Conservation (phyloP, 257 asterid genomes). For the Fraxinus americana region DNA sequence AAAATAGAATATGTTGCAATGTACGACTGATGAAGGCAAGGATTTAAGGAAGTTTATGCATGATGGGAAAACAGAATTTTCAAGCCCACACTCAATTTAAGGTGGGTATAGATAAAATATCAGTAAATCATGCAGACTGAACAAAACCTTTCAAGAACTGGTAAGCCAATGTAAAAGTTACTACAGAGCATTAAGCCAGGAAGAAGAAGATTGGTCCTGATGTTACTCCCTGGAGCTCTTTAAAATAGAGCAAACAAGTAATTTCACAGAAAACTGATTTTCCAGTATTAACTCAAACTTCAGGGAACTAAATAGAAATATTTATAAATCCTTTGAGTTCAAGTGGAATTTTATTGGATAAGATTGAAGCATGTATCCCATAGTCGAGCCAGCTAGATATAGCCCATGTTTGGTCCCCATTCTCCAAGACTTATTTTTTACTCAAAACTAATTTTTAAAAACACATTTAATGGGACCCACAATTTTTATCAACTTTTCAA, state of each 20-base stretch:
- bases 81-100: not conserved
- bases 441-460: too few relatives aligned
- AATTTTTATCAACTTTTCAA: too few relatives aligned
- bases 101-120: not conserved
- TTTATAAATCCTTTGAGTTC: not conserved
- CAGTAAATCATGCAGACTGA: not conserved
- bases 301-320: not conserved
- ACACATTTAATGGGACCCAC: too few relatives aligned
- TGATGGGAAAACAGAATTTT: not conserved
- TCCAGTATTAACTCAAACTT: not conserved
- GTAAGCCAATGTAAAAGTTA: not conserved
- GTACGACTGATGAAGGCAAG: not conserved
- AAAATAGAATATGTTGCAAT: not conserved
- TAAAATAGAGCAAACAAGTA: not conserved
- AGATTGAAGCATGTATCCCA: not conserved
- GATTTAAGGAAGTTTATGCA: too few relatives aligned
- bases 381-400: not conserved
- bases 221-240: not conserved
- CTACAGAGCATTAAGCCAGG: not conserved
- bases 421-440: too few relatives aligned
- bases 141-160: not conserved
- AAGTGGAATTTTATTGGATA: not conserved
- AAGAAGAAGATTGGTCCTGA: not conserved
- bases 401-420: too few relatives aligned
- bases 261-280: not conserved